These are phyloP conservation scores for Schwanniomyces polymorphus DNA, from an alignment of 805 yeast species.

Conservation along the genomic window DNA sequence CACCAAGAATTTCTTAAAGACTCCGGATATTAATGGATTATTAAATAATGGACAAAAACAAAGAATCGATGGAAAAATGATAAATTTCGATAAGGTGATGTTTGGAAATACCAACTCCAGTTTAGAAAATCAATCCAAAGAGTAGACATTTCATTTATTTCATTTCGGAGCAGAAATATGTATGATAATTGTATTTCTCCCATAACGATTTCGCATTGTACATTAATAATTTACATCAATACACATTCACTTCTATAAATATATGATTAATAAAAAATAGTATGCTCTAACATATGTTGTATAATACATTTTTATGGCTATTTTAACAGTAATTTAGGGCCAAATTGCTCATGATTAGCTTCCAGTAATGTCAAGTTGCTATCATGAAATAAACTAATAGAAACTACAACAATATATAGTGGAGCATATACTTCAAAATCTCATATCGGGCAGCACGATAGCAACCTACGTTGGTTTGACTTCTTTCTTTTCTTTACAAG, in stretches of 20 bases:
- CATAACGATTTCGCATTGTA: neutral
- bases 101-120: constrained; percentile 17
- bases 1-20: constrained; percentile 29
- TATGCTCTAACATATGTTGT: no score
- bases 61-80: constrained; percentile 42
- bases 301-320: no score
- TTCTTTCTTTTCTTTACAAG: no score
- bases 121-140: constrained; percentile 7
- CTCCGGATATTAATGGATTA: constrained; percentile 42
- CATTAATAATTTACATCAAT: neutral
- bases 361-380: no score
- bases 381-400: no score
- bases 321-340: no score
- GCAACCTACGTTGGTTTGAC: no score
- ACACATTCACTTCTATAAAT: neutral
- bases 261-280: neutral
- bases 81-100: constrained; percentile 41
- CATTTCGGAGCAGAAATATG: neutral
- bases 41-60: constrained; percentile 17
- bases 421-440: no score
- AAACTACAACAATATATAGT: no score
- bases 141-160: neutral
- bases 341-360: no score
- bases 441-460: no score
- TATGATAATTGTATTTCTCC: neutral